Evolutionary conservation across 176 grass and related monocot genomes (phyloP).

Genomic region (Musa beccarii): DNA sequence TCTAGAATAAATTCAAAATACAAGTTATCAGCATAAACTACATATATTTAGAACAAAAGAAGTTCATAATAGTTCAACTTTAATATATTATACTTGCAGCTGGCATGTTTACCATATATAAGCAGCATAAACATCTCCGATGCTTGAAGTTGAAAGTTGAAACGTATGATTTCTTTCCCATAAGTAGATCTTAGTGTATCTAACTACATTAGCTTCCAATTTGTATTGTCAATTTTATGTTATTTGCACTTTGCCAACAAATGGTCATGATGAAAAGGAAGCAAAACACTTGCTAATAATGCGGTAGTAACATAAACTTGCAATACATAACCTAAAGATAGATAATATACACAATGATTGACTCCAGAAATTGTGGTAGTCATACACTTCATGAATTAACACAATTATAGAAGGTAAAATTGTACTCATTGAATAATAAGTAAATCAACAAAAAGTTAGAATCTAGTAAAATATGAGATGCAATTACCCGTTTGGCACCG

Average conservation of each 20-base stretch:
- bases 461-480: background rate
- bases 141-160: background rate
- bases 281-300: background rate
- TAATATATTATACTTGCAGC: background rate
- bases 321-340: background rate
- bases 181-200: background rate
- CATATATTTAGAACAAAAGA: background rate
- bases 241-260: background rate
- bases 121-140: background rate
- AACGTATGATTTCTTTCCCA: background rate
- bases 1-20: too few relatives aligned
- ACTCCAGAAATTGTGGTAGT: background rate
- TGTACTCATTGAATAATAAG: background rate
- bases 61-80: background rate
- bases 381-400: background rate
- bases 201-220: background rate
- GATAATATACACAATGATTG: background rate
- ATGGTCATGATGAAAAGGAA: background rate
- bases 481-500: slow-evolving; percentile 80
- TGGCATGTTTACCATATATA: background rate
- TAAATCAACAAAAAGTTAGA: slow-evolving; percentile 6
- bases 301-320: background rate
- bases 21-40: too few relatives aligned
- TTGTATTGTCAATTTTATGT: background rate
- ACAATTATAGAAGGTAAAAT: background rate